Base-by-base conservation (phyloP, 257 asterid genomes). In the Forsythia viridissima region DNA sequence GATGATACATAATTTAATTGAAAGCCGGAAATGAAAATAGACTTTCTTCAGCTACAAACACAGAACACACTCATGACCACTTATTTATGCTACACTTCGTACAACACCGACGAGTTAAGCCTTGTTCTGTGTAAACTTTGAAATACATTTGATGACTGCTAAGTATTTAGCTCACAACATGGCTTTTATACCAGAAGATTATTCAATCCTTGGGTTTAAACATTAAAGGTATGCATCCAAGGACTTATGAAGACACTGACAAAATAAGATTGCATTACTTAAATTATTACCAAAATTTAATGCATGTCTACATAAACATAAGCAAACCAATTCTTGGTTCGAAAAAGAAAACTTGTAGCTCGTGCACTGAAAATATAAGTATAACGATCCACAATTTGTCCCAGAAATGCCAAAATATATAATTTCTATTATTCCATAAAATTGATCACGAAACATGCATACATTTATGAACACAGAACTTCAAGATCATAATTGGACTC, bases 401-500 rank as follows among this genome's bases (percentile, higher is more conserved):
- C 34, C 34, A 30, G 34, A 30, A 30, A 30, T 30, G 34, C 34
- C 34, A 30, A 30, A 46, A 12, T 46, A 46, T 44, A 44, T 44
- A 44, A 57, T 39, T 37, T 30, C 34, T 30, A 30, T 30, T 30
- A 30, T 30, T 11, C 59, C 55, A 46, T 12, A 46, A 13, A 12
- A 12, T 12, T 46, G 55, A 13, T 46, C 55, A 4, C 12, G 55
- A 46, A 46, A 46, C n/a, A 46, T 46, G 3, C 18, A 46, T 46
- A 55, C 24, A 6, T 0, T 46, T 9, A 8, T 16, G 3, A 30
- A 73, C 41, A 18, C 66, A 20, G n/a, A n/a, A 20, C 66, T 6
- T n/a, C 30, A 2, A 24, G 37, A 39, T 6, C 34, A 6, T 3
- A 77, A 76, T 6, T 13, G 48, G 57, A 82, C 98, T 88, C 79